Conservation (phyloP, 371 early-diverging fungal genomes). For the Mortierella sp. region DNA sequence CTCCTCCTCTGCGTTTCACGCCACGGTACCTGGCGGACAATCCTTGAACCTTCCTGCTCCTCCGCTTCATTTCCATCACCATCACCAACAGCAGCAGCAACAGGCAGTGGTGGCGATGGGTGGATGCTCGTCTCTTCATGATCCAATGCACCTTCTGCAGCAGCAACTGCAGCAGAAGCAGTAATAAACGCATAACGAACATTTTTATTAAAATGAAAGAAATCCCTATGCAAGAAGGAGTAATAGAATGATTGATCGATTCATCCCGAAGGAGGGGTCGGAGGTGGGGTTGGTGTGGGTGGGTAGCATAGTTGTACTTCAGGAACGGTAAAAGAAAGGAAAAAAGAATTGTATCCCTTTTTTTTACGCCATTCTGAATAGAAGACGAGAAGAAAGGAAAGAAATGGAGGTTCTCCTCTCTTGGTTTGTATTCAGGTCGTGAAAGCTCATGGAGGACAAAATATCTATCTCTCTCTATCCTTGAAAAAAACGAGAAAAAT, state of each 20-base stretch:
- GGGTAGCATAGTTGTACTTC: not conserved
- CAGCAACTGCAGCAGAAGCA: not conserved
- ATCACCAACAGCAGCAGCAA: not conserved
- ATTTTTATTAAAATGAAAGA: not conserved
- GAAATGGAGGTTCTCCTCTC: not conserved
- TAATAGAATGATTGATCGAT: not conserved
- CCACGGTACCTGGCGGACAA: not conserved
- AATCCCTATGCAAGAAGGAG: no score
- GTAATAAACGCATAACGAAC: not conserved
- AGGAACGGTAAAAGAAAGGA: not conserved
- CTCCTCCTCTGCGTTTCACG: not conserved
- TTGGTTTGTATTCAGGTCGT: conserved; percentile 8
- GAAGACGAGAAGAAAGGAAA: not conserved
- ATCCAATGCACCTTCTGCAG: not conserved
- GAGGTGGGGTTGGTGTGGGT: no score
- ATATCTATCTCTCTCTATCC: not conserved
- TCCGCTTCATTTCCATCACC: not conserved
- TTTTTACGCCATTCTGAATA: not conserved
- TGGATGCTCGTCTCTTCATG: not conserved
- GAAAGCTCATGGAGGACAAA: conserved; percentile 4
- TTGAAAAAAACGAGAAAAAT: not conserved
- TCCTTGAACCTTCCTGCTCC: not conserved
- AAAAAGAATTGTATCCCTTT: not conserved
- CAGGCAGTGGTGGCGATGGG: not conserved
- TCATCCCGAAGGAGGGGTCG: not conserved